Evolutionary conservation across 768 basidiomycete genomes (phyloP).

Genomic region (Pulveroboletus ravenelii): DNA sequence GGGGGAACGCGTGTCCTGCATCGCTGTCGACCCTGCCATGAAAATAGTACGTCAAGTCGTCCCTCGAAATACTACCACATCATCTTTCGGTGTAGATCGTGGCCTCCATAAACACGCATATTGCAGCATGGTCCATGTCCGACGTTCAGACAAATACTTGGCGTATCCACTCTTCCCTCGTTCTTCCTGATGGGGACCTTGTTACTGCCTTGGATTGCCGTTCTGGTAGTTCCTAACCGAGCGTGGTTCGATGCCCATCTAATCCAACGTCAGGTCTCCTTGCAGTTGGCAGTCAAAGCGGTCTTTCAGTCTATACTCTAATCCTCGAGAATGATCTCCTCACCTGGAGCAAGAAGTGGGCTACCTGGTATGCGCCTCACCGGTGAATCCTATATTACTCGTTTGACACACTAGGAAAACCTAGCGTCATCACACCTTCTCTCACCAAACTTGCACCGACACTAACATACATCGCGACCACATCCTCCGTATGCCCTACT

Average conservation of each 20-base stretch:
- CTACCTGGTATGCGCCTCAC: conserved; percentile 42
- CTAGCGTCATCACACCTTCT: conserved; percentile 43
- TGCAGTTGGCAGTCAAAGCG: conserved; percentile 57
- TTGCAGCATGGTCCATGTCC: conserved; percentile 80
- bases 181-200: conserved; percentile 49
- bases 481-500: conserved; percentile 45
- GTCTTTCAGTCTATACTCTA: conserved; percentile 70
- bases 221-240: conserved; percentile 49
- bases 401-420: conserved; percentile 22
- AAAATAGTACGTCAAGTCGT: conserved; percentile 58
- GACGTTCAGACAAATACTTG: conserved; percentile 58
- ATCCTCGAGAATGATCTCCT: conserved; percentile 78
- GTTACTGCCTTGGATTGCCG: conserved; percentile 68
- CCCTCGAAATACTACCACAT: conserved; percentile 3
- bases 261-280: conserved; percentile 56
- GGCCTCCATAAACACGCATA: conserved; percentile 59
- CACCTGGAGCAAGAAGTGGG: conserved; percentile 82
- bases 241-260: conserved; percentile 12
- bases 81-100: conserved; percentile 50
- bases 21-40: conserved; percentile 73
- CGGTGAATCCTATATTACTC: conserved; percentile 2
- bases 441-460: conserved; percentile 69
- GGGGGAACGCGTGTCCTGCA: conserved; percentile 47
- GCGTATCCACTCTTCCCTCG: conserved; percentile 78
- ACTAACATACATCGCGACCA: conserved; percentile 66